Evolutionary conservation across 441 rosid species (phyloP), one percentile per base, ranked within the genome.

Genomic region (Aquilaria agallochum): DNA sequence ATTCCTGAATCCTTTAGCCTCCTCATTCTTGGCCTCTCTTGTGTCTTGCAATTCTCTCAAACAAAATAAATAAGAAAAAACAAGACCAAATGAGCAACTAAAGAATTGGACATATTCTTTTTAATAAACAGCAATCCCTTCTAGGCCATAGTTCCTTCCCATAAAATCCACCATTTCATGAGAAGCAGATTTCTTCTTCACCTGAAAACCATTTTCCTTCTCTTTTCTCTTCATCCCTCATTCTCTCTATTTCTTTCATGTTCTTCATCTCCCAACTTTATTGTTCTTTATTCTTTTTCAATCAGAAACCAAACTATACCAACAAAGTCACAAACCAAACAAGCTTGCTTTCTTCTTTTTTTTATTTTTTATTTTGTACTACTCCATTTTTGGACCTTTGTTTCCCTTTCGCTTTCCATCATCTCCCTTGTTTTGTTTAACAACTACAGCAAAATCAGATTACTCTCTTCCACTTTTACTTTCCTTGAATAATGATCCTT

Each of bases 171-270:
- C 42, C 63, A 31, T 56, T 62, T 50, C 59, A 33, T 32, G 27
- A 50, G 40, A 36, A 55, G 58, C 64, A 58, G 66, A 64, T 56
- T 57, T 56, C 60, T 59, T 56, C 60, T 53, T 49, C 69, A 53
- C 62, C 72, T 53, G 69, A 53, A 78, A 73, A 71, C 74, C 58
- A 34, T 70, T 50, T 14, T 54, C 13, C 20, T 36, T 3, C 42
- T 50, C 45, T 47, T 0, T 14, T 3, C 13, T 3, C 10, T 47
- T 15, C 64, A 46, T 3, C 31, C 8, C 2, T 48, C 52, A 20
- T 20, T n/a, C 31, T 44, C 59, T n/a, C 3, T 14, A 8, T 44
- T 52, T 52, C 67, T n/a, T 46, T 45, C 9, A 2, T 49, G 6
- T 6, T 44, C 56, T 57, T 55, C 31, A 31, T 60, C 58, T 62